phyloP scores from a whole-genome alignment of 306 rosid species.

The Comarum palustre region DNA sequence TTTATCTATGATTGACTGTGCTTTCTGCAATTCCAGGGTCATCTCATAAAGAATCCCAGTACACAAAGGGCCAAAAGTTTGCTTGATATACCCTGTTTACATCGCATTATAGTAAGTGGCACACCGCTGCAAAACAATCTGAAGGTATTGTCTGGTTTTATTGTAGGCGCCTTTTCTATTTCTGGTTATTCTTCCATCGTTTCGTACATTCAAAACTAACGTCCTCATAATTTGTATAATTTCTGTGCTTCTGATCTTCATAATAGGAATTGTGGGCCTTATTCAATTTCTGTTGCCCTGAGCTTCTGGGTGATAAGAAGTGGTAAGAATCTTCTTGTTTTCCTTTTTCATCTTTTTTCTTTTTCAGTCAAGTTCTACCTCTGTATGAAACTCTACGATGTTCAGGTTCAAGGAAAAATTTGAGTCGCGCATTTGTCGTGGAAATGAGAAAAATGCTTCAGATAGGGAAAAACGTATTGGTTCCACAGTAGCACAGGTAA shows the following conservation, averaged over 20 bases:
- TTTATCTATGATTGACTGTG: conserved; percentile 18
- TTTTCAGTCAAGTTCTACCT: conserved; percentile 25
- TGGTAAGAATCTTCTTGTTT: conserved; percentile 46
- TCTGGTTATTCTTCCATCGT: not conserved
- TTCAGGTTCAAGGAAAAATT: conserved; percentile 75
- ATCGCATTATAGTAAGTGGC: conserved; percentile 83
- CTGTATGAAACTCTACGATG: conserved; percentile 22
- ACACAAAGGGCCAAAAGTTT: conserved; percentile 96
- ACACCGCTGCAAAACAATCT: conserved; percentile 92
- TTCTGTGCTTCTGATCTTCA: conserved; percentile 17
- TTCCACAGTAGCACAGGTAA: conserved; percentile 78
- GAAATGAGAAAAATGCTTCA: conserved; percentile 78
- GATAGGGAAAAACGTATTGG: conserved; percentile 67
- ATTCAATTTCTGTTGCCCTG: conserved; percentile 89
- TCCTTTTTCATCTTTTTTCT: not conserved
- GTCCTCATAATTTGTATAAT: conserved; percentile 5
- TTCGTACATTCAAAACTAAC: conserved; percentile 13
- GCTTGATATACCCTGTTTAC: conserved; percentile 79
- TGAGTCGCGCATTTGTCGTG: conserved; percentile 74
- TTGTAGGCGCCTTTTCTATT: not conserved
- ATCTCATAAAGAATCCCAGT: conserved; percentile 90
- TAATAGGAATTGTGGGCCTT: conserved; percentile 90
- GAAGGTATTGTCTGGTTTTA: conserved; percentile 46
- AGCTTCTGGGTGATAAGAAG: conserved; percentile 74
- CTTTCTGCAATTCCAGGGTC: conserved; percentile 58